phyloP scores from a whole-genome alignment of 768 basidiomycete species.

The Mycena kentingensis region DNA sequence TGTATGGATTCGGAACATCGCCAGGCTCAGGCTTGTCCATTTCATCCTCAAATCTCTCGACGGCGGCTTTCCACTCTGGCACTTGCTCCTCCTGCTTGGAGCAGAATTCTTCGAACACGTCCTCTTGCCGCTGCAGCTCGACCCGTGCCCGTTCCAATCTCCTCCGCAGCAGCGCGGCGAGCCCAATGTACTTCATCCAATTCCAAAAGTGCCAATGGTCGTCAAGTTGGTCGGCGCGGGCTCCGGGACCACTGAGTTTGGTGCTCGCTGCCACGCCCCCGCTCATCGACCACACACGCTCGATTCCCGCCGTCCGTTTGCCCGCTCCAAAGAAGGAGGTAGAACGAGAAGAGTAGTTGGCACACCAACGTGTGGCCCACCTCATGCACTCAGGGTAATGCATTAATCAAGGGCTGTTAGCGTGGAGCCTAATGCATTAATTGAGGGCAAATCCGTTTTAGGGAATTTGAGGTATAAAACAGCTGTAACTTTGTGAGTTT shows the following conservation, averaged over 20 bases:
- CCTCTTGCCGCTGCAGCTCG: not conserved
- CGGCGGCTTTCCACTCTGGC: not conserved
- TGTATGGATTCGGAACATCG: not conserved
- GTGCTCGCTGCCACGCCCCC: constrained; percentile 32
- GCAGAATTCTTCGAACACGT: not conserved
- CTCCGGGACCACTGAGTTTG: constrained; percentile 36
- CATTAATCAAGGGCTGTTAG: too few relatives aligned
- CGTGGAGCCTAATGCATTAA: too few relatives aligned
- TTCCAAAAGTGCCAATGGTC: constrained; percentile 29
- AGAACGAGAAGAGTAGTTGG: constrained; percentile 26
- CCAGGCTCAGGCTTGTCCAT: too few relatives aligned
- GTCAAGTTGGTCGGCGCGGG: constrained; percentile 29
- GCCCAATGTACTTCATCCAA: constrained; percentile 25
- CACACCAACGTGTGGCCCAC: constrained; percentile 27
- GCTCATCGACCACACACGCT: constrained; percentile 30
- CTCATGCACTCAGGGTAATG: constrained; percentile 32
- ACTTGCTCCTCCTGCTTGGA: not conserved
- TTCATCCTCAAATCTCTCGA: too few relatives aligned
- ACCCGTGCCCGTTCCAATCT: not conserved
- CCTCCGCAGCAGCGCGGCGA: constrained; percentile 17
- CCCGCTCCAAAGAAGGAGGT: constrained; percentile 24
- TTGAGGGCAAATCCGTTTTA: too few relatives aligned
- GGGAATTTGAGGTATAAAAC: too few relatives aligned
- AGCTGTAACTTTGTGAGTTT: too few relatives aligned
- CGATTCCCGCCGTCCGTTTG: constrained; percentile 34